Base-by-base conservation (phyloP, 2,329 filamentous ascomycete genomes). In the Colletotrichum costaricense region DNA sequence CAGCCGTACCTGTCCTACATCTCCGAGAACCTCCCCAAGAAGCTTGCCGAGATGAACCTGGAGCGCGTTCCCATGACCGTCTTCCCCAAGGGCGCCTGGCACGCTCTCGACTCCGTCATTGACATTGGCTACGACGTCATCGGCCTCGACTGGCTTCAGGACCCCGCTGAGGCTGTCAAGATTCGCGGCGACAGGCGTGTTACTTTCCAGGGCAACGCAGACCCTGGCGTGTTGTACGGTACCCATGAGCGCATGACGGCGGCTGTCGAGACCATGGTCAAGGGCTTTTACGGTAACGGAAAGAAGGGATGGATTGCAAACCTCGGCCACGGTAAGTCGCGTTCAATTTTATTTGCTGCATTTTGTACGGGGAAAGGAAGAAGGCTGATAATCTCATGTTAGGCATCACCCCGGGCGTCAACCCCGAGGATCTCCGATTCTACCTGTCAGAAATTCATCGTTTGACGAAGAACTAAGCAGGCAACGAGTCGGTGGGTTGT, bases 51-150 rank as follows among this genome's bases (percentile, higher is more conserved):
- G 80, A 88, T 97, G 80, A 92, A 92, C 0, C 84, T 96, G 65
- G 93, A 95, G 71, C 88, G 86, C 12, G 96, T 99, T 3, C 97
- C 97, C 3, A 98, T 98, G 95, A 97, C 95, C 5, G 95, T 98
- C 28, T 99, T 99, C 82, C 95, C 97, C 46, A 99, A 99, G 86
- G 97, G 97, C 12, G 96, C 97, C 12, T 98, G 97, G 94, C 97
- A 97, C 83, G 95, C 95, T 4, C 88, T 99, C 62, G 94, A 98
- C 77, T 92, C 94, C 38, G 90, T 97, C 24, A 98, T 95, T 85
- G 87, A 95, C 79, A 90, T 95, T 19, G 95, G 95, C 54, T 99
- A 98, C 86, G 91, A 98, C 79, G 95, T 98, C 49, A 93, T 99
- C 69, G 95, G 97, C 5, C 87, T 99, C 76, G 97, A 99, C 84